Evolutionary conservation across 306 rosid genomes (phyloP), one percentile per base, ranked within the genome.

Genomic region (Cicer cuneatum): DNA sequence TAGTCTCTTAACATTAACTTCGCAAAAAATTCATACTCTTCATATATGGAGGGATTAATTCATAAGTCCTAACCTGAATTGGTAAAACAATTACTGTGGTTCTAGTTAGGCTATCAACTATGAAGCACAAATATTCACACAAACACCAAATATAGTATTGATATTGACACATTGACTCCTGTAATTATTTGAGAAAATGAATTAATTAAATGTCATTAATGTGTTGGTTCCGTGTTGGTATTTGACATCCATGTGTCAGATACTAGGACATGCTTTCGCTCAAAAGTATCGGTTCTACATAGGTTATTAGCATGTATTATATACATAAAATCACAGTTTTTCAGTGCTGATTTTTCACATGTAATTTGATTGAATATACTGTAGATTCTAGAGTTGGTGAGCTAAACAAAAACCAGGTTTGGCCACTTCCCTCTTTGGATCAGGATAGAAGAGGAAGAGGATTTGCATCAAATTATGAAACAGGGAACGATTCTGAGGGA

Each of bases 351-450:
- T 58, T 43, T 51, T 35, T 64, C 35, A 45, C 74, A 19, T 43
- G 40, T 15, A 33, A 43, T 62, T 6, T 53, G 75, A 61, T 61
- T 38, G 16, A 42, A 45, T 19, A 40, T 75, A 56, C 43, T 71
- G 62, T 14, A 90, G 96, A 83, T 73, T 80, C 78, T 14, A 35
- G 86, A 11, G 37, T 74, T 47, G 75, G 84, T 10, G 63, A 73
- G 15, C 40, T 37, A 59, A 77, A 15, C 14, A 75, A 56, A 24
- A 87, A 58, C 19, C 63, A 64, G 12, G 14, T 59, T 29, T 63
- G 82, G 84, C 24, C 75, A 37, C 72, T 70, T 43, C 87, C 87
- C 56, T 82, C 65, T 15, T 43, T 61, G 13, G 81, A 71, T 70
- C 77, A 57, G 7, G 40, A 40, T 15, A 60, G 78, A 58, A 81